These are phyloP conservation scores for Wallacemonas sp. DNA, from an alignment of 208 protist genomes.

Conservation along the genomic window DNA sequence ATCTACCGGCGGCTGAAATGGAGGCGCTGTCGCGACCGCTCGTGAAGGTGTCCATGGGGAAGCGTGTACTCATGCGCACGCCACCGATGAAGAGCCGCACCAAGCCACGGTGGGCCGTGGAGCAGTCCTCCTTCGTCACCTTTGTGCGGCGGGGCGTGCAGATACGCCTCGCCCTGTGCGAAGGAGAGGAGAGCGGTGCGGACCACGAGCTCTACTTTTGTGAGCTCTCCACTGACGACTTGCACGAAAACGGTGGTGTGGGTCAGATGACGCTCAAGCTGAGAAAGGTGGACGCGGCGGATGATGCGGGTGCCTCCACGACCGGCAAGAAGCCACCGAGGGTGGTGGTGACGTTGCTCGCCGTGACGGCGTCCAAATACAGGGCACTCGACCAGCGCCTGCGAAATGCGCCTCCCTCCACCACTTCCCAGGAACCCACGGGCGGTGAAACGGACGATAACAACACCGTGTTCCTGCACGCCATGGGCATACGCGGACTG, in stretches of 20 bases:
- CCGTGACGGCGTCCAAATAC: slow-evolving; percentile 66
- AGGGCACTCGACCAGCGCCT: slow-evolving; percentile 52
- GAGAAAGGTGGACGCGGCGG: not conserved
- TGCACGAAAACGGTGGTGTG: slow-evolving; percentile 70
- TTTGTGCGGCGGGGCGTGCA: slow-evolving; percentile 67
- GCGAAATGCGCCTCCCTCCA: not conserved
- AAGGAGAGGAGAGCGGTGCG: slow-evolving; percentile 23
- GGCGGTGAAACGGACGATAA: slow-evolving; percentile 15
- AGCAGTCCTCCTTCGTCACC: slow-evolving; percentile 74
- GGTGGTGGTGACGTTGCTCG: slow-evolving; percentile 64
- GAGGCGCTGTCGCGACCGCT: slow-evolving; percentile 38
- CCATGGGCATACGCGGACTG: slow-evolving; percentile 63
- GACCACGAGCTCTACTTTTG: slow-evolving; percentile 59
- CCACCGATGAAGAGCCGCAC: slow-evolving; percentile 39
- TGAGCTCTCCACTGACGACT: slow-evolving; percentile 31
- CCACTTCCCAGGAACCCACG: not conserved
- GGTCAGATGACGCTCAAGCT: slow-evolving; percentile 49
- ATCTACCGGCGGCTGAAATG: slow-evolving; percentile 28
- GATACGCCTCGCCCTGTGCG: slow-evolving; percentile 63
- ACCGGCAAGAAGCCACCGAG: slow-evolving; percentile 16
- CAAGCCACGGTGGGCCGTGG: slow-evolving; percentile 58
- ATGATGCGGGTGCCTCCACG: not conserved
- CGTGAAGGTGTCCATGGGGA: slow-evolving; percentile 64
- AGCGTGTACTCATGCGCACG: slow-evolving; percentile 66
- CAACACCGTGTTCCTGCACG: slow-evolving; percentile 57